Percentiles rank a stretch among this genome's conserved stretches.
Evolutionary conservation across 1,284 basidiomycete genomes (phyloP).

Genomic region (Tylopilus sp.): DNA sequence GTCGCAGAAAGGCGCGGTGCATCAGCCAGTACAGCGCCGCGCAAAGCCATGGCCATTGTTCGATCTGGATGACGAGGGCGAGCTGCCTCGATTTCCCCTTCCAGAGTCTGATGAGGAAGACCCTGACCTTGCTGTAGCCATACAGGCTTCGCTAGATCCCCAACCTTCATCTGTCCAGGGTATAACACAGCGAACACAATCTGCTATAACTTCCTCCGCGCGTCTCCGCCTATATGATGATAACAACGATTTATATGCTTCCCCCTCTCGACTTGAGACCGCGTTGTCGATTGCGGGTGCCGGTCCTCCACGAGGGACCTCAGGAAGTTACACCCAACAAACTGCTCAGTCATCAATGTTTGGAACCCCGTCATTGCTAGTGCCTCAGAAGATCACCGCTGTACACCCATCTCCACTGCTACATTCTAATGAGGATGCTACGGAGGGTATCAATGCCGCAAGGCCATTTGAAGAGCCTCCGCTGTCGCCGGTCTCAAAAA

Average conservation of each 20-base stretch:
- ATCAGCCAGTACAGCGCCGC: conserved; percentile 33
- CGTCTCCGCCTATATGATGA: conserved; percentile 16
- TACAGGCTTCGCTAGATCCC: conserved; percentile 54
- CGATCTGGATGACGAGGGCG: conserved; percentile 50
- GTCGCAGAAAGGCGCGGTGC: conserved; percentile 37
- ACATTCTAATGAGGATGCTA: neutral
- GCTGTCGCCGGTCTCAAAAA: conserved; percentile 1
- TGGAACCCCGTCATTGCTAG: conserved; percentile 36
- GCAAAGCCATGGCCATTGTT: conserved; percentile 49
- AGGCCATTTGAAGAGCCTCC: conserved; percentile 6
- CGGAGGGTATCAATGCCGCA: neutral
- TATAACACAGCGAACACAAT: conserved; percentile 4
- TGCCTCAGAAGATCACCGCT: conserved; percentile 9
- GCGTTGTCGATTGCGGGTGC: conserved; percentile 61
- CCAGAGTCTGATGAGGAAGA: conserved; percentile 50
- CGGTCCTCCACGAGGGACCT: conserved; percentile 36
- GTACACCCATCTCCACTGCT: neutral
- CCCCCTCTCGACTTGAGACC: conserved; percentile 57
- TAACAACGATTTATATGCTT: conserved; percentile 43
- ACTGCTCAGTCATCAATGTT: conserved; percentile 29
- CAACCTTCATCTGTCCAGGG: conserved; percentile 8
- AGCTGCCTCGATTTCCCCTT: conserved; percentile 21
- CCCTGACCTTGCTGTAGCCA: conserved; percentile 50
- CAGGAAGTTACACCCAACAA: conserved; percentile 12
- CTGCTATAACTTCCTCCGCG: conserved; percentile 2